Base-by-base conservation (phyloP, 805 yeast genomes). In the Suhomyces kilbournensis region DNA sequence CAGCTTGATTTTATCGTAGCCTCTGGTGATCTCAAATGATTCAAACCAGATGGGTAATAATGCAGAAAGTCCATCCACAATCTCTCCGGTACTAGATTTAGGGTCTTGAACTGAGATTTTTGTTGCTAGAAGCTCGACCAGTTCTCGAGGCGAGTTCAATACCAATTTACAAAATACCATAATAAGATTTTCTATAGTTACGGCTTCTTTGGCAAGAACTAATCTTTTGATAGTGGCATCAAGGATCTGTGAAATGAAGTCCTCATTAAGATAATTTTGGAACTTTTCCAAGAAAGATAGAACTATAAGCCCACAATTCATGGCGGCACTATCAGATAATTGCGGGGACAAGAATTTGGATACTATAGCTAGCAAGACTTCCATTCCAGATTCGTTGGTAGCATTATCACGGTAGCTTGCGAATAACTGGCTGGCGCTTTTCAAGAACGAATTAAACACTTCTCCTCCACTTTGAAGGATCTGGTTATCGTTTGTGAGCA, bases 11-110 rank as follows among this genome's bases (percentile, higher is more conserved):
- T 83, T 83, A 25, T 84, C 88, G 52, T 79, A 84, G 0, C 97
- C 97, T 54, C 93, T 77, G 39, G 92, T 80, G 1, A 86, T 83
- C 59, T 89, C 93, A 67, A 90, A 92, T 2, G 90, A 80, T 23
- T 81, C 82, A 47, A 93, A 78, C 98, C 98, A 94, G 48, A 88
- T 85, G 2, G 86, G 85, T 48, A 93, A 65, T 1, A 90, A 81
- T 3, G 78, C 68, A 22, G 72, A 71, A 8, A 91, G 71, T 0
- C 87, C 85, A 23, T 75, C 38, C 60, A 43, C 57, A 2, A 17
- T 38, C 2, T 4, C 7, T 19, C 19, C 23, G 7, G 42, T 17
- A n/a, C n/a, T n/a, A n/a, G n/a, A n/a, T 2, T 54, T 51, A 3
- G 71, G 70, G 15, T 58, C 63, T 7, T 59, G 64, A 7, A 73